Percentiles rank a stretch among this genome's conserved stretches.
phyloP scores from a whole-genome alignment of 352 stramenopile species.

The Phytophthora aleatoria region DNA sequence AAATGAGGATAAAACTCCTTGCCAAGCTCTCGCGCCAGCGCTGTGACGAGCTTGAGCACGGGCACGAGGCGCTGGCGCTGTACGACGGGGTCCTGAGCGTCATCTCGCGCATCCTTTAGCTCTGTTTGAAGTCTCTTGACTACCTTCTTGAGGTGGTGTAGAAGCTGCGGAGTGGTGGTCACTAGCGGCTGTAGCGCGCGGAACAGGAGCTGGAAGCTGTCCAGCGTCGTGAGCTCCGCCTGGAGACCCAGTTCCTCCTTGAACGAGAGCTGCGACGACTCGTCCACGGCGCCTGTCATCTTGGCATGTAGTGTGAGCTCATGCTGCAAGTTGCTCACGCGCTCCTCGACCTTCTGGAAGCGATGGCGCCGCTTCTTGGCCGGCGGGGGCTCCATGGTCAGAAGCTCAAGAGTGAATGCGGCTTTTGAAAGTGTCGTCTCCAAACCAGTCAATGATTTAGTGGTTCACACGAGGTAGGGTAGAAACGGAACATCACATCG shows the following conservation, averaged over 20 bases:
- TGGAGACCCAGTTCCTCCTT: conserved; percentile 82
- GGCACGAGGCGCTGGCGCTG: conserved; percentile 74
- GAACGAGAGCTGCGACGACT: conserved; percentile 70
- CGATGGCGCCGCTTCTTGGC: conserved; percentile 80
- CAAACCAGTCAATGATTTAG: conserved; percentile 28
- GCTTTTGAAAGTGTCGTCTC: conserved; percentile 16
- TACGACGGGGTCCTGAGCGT: conserved; percentile 47
- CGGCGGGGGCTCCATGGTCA: conserved; percentile 32
- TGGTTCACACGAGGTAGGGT: conserved; percentile 6
- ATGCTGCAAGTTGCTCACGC: conserved; percentile 73
- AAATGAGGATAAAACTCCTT: conserved; percentile 91
- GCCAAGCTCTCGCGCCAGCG: conserved; percentile 79
- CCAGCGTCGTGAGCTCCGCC: conserved; percentile 83
- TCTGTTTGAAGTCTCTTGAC: conserved; percentile 63
- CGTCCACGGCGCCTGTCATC: conserved; percentile 66
- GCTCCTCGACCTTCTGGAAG: conserved; percentile 86
- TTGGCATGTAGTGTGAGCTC: conserved; percentile 86
- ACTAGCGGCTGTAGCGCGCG: conserved; percentile 74
- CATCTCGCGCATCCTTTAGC: conserved; percentile 46
- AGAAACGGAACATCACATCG: not conserved
- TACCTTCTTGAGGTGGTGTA: conserved; percentile 83
- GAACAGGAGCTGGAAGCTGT: conserved; percentile 79
- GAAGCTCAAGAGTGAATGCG: conserved; percentile 2
- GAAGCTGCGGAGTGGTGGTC: conserved; percentile 81
- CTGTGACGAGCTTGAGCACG: conserved; percentile 83